Base-by-base conservation (phyloP, 108 stramenopile species). In the Nannochloropsis gaditana region DNA sequence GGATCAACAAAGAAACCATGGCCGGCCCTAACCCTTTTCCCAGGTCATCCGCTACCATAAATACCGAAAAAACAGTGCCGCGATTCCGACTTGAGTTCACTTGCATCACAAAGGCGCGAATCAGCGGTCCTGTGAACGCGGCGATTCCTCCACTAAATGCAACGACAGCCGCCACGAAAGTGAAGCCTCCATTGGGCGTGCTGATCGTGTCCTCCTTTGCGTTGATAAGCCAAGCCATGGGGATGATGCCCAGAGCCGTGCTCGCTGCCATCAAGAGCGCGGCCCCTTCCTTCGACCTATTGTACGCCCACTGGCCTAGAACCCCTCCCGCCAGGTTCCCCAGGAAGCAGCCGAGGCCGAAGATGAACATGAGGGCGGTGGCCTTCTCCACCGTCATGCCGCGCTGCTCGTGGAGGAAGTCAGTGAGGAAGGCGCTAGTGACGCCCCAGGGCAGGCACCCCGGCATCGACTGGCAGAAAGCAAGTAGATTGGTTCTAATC, bases 371-470 rank as follows among this genome's bases (percentile, higher is more conserved):
- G 9, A 86, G 85, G 5, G 45, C 42, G 0, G 89, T 90, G 4
- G 87, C 89, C 42, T 21, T 21, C 43, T 86, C 83, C 2, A 89
- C 86, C 44, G 86, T 84, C 85, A 89, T 83, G 5, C 85, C 86
- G 11, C 89, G 9, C 21, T 90, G 85, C 19, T 82, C 44, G 44
- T 86, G 88, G n/a, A 90, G 59, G 43, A 31, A 90, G 42, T 90
- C 89, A 44, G 84, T 89, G 9, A 90, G 50, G 83, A 84, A 90
- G 5, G 83, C 85, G 9, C 45, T 44, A 9, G 89, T 85, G 43
- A 90, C 89, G 83, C 88, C 88, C 89, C 89, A 90, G 11, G 89
- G 89, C 5, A 90, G 42, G 86, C 88, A 89, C 10, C 89, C 89
- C 19, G 89, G 89, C 21, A 90, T 15, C 2, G 88, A 88, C 43